Evolutionary conservation across 2,329 filamentous ascomycete genomes (phyloP).

Genomic region (Ceratocystis albifundus): DNA sequence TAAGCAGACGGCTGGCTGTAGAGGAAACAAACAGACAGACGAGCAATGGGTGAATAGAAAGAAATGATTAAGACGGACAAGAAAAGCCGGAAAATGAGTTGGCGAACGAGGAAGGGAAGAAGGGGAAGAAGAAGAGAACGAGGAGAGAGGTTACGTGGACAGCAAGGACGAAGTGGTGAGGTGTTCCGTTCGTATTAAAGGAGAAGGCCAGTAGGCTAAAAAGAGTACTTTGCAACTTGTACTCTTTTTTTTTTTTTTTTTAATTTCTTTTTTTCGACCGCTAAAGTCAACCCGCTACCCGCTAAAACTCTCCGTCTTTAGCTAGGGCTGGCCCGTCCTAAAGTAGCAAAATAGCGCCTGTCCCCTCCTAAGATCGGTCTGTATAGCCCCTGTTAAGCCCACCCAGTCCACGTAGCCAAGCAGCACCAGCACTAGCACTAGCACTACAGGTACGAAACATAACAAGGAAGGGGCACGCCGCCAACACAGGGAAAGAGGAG

Average conservation of each 20-base stretch:
- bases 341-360: no score
- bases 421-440: neutral
- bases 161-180: slow-evolving; percentile 21
- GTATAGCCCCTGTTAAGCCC: neutral
- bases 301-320: neutral
- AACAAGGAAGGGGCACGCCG: slow-evolving; percentile 13
- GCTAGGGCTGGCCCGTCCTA: no score
- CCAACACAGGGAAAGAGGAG: slow-evolving; percentile 7
- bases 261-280: neutral
- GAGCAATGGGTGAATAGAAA: slow-evolving; percentile 11
- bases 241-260: slow-evolving; percentile 7
- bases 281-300: neutral
- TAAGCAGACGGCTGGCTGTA: slow-evolving; percentile 16
- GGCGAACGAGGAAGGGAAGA: slow-evolving; percentile 11
- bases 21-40: slow-evolving; percentile 17
- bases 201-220: slow-evolving; percentile 12
- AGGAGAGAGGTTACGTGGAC: slow-evolving; percentile 16
- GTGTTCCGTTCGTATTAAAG: slow-evolving; percentile 23
- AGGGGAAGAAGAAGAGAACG: slow-evolving; percentile 20
- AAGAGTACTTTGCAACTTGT: slow-evolving; percentile 7
- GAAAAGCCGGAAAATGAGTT: slow-evolving; percentile 12
- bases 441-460: neutral
- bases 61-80: slow-evolving; percentile 16
- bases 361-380: no score
- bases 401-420: neutral